phyloP scores from a whole-genome alignment of 2,329 filamentous ascomycete species.

The Fusarium abutilonis region DNA sequence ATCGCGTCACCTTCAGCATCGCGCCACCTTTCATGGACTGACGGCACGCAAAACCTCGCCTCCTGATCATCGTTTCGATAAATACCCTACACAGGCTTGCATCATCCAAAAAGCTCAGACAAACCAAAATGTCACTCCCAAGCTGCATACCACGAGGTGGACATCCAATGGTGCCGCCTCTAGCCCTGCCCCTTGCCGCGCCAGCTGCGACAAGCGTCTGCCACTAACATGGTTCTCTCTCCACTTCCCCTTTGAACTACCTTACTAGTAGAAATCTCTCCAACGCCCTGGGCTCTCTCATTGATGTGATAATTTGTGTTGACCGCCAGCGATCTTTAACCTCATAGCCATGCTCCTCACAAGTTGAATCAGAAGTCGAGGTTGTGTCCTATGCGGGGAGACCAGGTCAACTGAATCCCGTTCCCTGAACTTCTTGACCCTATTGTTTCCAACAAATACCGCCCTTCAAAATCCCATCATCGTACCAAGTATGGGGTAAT shows the following conservation, averaged over 20 bases:
- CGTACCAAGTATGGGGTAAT: too few relatives aligned
- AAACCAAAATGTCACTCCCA: conserved; percentile 11
- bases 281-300: conserved; percentile 16
- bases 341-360: too few relatives aligned
- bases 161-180: conserved; percentile 38
- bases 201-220: conserved; percentile 35
- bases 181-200: conserved; percentile 42
- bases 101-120: neutral
- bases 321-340: too few relatives aligned
- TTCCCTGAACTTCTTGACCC: too few relatives aligned
- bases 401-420: too few relatives aligned
- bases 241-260: conserved; percentile 16
- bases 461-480: too few relatives aligned
- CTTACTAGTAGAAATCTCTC: neutral
- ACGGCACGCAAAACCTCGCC: conserved; percentile 1
- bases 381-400: too few relatives aligned
- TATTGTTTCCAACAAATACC: too few relatives aligned
- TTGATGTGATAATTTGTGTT: too few relatives aligned
- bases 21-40: conserved; percentile 20
- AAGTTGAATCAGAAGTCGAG: too few relatives aligned
- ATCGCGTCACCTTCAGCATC: conserved; percentile 27
- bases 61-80: conserved; percentile 22
- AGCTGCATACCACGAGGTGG: conserved; percentile 41
- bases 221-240: conserved; percentile 24
- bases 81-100: conserved; percentile 31